phyloP scores from a whole-genome alignment of 805 yeast species.

The Vanderwaltozyma tropicalis region DNA sequence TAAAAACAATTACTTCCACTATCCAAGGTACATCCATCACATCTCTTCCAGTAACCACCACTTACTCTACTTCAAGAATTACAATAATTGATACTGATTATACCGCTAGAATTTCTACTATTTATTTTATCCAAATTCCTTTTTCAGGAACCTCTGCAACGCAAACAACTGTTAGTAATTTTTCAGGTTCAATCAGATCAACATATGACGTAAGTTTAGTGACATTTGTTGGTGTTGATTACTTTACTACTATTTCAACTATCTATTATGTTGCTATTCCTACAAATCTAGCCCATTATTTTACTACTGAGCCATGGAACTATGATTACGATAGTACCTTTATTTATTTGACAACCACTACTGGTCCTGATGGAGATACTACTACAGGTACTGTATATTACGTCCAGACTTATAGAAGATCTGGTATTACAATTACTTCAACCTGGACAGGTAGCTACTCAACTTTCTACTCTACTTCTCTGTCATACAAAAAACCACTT shows the following conservation, averaged over 20 bases:
- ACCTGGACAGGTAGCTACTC: constrained; percentile 4
- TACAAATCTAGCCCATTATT: background rate
- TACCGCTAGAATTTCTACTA: background rate
- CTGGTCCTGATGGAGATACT: constrained; percentile 1
- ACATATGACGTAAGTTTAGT: background rate
- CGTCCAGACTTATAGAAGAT: background rate
- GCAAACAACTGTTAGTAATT: background rate
- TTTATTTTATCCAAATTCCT: constrained; percentile 1
- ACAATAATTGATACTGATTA: background rate
- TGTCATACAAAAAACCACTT: background rate
- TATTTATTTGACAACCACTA: background rate
- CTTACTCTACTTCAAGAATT: background rate
- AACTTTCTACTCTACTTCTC: background rate
- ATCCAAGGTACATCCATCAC: background rate
- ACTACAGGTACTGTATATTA: background rate
- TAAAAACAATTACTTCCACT: background rate
- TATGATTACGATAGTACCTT: background rate
- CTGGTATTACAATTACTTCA: constrained; percentile 1
- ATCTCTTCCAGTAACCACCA: background rate
- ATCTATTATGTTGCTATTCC: constrained; percentile 1
- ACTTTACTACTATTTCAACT: background rate
- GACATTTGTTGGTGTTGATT: background rate
- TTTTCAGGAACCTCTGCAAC: background rate
- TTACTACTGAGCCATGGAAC: background rate
- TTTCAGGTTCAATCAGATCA: background rate